phyloP scores from a whole-genome alignment of 495 filamentous ascomycete genomes.

The Penicillium lagena region DNA sequence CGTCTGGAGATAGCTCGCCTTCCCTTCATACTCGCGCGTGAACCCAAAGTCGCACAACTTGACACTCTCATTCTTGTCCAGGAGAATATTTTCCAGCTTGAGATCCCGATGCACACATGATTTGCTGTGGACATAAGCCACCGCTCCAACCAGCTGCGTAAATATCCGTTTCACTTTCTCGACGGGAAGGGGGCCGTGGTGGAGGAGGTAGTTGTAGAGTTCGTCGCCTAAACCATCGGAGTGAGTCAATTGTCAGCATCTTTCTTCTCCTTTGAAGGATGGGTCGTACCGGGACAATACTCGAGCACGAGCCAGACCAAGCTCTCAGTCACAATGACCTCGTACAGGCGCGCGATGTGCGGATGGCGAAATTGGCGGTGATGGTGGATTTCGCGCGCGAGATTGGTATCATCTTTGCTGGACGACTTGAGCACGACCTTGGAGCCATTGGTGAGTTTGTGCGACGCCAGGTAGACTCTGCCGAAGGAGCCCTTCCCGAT shows the following conservation, averaged over 20 bases:
- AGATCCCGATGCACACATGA: constrained; percentile 95
- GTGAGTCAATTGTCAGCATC: background rate
- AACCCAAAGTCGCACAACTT: constrained; percentile 99
- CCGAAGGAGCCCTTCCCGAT: constrained; percentile 98
- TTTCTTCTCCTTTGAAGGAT: background rate
- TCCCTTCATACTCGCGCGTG: constrained; percentile 93
- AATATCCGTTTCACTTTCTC: constrained; percentile 95
- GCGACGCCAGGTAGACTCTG: constrained; percentile 93
- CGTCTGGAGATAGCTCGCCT: constrained; percentile 90
- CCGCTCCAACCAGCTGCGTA: constrained; percentile 90
- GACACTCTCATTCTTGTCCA: constrained; percentile 96
- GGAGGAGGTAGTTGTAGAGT: constrained; percentile 89
- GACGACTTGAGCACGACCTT: constrained; percentile 99
- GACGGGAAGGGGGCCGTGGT: constrained; percentile 74
- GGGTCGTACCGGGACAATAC: constrained; percentile 80
- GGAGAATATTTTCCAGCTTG: constrained; percentile 93
- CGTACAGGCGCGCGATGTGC: constrained; percentile 93
- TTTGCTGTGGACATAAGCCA: constrained; percentile 91
- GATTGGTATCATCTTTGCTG: constrained; percentile 90
- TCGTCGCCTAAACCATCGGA: constrained; percentile 65
- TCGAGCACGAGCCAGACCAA: constrained; percentile 95
- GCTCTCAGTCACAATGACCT: constrained; percentile 92
- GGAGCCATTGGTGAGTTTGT: constrained; percentile 97
- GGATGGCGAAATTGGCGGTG: constrained; percentile 97
- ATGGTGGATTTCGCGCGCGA: constrained; percentile 95